A percentile compares a stretch with the other conserved stretches of the same genome.
phyloP scores from a whole-genome alignment of 2,329 filamentous ascomycete species.

The Xylaria sp. region DNA sequence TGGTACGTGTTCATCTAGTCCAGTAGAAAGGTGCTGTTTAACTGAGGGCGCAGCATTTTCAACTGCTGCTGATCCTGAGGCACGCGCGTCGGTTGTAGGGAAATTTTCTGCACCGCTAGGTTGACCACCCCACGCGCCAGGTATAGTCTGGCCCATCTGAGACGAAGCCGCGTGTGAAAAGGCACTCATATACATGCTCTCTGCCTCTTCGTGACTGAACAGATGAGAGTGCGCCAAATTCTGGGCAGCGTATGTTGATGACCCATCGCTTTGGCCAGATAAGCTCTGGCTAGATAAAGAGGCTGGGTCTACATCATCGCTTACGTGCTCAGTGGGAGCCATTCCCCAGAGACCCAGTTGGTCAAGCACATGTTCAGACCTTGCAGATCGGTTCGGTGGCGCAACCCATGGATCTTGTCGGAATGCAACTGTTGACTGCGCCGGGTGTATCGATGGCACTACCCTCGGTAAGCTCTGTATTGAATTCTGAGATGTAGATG shows the following conservation, averaged over 20 bases:
- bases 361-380: conserved; percentile 53
- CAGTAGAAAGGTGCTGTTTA: conserved; percentile 4
- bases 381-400: conserved; percentile 47
- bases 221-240: conserved; percentile 73
- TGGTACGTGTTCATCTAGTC: neutral
- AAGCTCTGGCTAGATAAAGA: conserved; percentile 19
- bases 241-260: conserved; percentile 44
- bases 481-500: conserved; percentile 52
- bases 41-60: neutral
- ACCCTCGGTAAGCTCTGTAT: conserved; percentile 53
- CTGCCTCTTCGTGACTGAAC: conserved; percentile 81
- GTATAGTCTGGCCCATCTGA: conserved; percentile 54
- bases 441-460: conserved; percentile 37
- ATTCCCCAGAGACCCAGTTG: conserved; percentile 40
- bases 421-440: conserved; percentile 49
- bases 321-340: conserved; percentile 31
- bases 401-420: conserved; percentile 49
- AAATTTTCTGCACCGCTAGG: conserved; percentile 42
- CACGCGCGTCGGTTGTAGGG: conserved; percentile 31
- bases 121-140: conserved; percentile 62
- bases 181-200: conserved; percentile 88
- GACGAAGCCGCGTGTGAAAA: conserved; percentile 61
- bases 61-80: conserved; percentile 5
- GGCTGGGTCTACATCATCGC: conserved; percentile 22
- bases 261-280: conserved; percentile 39